These are phyloP conservation scores for Pythium phragmitis DNA, from an alignment of 352 stramenopile species.

Conservation along the genomic window DNA sequence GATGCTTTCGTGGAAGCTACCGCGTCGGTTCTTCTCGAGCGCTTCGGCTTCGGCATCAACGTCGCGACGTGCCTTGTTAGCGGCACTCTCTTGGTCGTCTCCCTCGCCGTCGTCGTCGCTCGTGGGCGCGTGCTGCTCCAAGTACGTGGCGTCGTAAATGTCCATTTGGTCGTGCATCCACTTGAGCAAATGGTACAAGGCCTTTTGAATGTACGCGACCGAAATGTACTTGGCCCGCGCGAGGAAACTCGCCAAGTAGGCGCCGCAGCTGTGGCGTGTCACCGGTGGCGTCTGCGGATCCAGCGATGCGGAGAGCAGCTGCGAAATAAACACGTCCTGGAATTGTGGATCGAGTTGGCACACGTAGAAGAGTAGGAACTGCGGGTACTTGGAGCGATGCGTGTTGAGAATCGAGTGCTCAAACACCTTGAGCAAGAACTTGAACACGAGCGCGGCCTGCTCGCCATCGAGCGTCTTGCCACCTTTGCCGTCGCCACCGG, in stretches of 20 bases:
- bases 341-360: slow-evolving; percentile 76
- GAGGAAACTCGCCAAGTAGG: slow-evolving; percentile 96
- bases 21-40: slow-evolving; percentile 29
- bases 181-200: slow-evolving; percentile 91
- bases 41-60: slow-evolving; percentile 31
- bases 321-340: slow-evolving; percentile 82
- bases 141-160: slow-evolving; percentile 54
- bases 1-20: slow-evolving; percentile 63
- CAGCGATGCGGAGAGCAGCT: slow-evolving; percentile 70
- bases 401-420: slow-evolving; percentile 87
- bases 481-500: background rate
- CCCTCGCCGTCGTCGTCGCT: slow-evolving; percentile 16
- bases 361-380: slow-evolving; percentile 91
- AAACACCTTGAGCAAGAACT: slow-evolving; percentile 82
- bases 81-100: slow-evolving; percentile 12
- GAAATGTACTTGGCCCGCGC: slow-evolving; percentile 93
- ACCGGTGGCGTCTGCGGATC: slow-evolving; percentile 84
- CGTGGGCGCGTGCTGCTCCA: slow-evolving; percentile 26
- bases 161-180: slow-evolving; percentile 96
- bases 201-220: slow-evolving; percentile 91
- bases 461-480: slow-evolving; percentile 34
- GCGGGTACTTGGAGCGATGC: slow-evolving; percentile 92
- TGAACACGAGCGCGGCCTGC: slow-evolving; percentile 65
- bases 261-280: slow-evolving; percentile 92
- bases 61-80: slow-evolving; percentile 22